Base-by-base conservation (phyloP, 768 basidiomycete genomes). In the Candolleomyces eurysporus region DNA sequence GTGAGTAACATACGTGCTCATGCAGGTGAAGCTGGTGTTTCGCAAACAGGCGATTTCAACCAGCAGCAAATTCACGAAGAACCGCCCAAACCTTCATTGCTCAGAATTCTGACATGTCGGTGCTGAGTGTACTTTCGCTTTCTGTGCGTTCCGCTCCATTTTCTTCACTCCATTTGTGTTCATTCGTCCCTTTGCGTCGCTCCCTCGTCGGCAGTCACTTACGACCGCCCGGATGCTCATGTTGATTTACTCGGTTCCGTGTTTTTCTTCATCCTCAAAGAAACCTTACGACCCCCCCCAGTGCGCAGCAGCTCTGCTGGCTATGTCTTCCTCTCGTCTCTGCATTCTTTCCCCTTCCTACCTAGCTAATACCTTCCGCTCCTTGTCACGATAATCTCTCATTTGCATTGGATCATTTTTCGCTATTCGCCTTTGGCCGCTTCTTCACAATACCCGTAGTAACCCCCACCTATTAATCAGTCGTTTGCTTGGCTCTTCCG, bases 81-180 rank as follows among this genome's bases (percentile, higher is more conserved):
- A 55, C 77, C 76, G 61, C 84, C 81, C 62, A 82, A 84, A 73
- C 76, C 79, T 59, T 77, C 78, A 64, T 76, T 90, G 58, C 79
- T 89, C 78, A 81, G 83, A 74, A 83, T 92, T 64, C 74, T 94
- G 62, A 91, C 90, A 51, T 93, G 91, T 76, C 86, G 85, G 69
- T 93, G 92, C 78, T 88, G 85, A 67, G 30, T 56, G 50, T 52
- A 55, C 42, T n/a, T 43, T 67, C 63, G 69, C 65, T 68, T 69
- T 59, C 65, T 61, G 68, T 64, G 62, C 14, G 22, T 36, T 17
- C 61, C 63, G 67, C 65, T 55, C 67, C 67, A 61, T 63, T 62
- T 68, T 64, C 62, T 63, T 60, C 63, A 66, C 48, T 49, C 16
- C 21, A 5, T 11, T 13, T 21, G 5, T 21, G 48, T n/a, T 45